phyloP scores from a whole-genome alignment of 2,329 filamentous ascomycete species.

The Raffaelea deltoideospora region DNA sequence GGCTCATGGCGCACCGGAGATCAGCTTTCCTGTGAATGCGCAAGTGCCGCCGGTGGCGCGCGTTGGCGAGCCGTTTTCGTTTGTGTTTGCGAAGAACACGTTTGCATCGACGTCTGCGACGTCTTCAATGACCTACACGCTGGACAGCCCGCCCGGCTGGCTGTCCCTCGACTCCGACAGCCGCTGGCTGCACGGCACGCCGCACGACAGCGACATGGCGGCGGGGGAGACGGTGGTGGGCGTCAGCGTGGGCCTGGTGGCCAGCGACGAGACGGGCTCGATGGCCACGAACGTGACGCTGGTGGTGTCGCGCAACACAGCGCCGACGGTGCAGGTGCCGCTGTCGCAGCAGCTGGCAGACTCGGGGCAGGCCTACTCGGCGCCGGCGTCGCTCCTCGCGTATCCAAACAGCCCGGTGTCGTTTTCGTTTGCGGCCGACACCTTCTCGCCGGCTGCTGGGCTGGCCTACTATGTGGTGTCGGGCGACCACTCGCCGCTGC shows the following conservation, averaged over 20 bases:
- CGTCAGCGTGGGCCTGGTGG: constrained; percentile 49
- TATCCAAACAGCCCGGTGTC: constrained; percentile 37
- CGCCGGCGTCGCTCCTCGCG: constrained; percentile 42
- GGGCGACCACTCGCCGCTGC: constrained; percentile 63
- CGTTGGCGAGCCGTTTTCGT: constrained; percentile 49
- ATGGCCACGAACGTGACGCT: constrained; percentile 52
- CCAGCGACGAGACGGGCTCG: constrained; percentile 50
- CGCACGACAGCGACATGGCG: constrained; percentile 33
- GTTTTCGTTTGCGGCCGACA: constrained; percentile 38
- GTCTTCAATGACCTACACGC: constrained; percentile 45
- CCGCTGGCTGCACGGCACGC: constrained; percentile 57
- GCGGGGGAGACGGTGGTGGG: constrained; percentile 33
- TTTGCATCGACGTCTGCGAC: constrained; percentile 41
- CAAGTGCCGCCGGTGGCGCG: constrained; percentile 71
- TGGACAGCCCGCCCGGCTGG: constrained; percentile 56
- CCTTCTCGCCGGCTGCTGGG: constrained; percentile 45
- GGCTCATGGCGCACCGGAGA: constrained; percentile 21
- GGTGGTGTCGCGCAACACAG: constrained; percentile 45
- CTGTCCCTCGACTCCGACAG: constrained; percentile 51
- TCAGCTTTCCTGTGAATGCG: constrained; percentile 63
- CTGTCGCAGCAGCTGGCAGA: constrained; percentile 40
- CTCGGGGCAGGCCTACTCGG: constrained; percentile 40
- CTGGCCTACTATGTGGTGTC: constrained; percentile 67
- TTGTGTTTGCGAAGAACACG: constrained; percentile 58
- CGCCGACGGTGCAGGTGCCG: constrained; percentile 39